Evolutionary conservation across 2,329 filamentous ascomycete genomes (phyloP), one percentile per base, ranked within the genome.

Genomic region (Beauveria varroae): DNA sequence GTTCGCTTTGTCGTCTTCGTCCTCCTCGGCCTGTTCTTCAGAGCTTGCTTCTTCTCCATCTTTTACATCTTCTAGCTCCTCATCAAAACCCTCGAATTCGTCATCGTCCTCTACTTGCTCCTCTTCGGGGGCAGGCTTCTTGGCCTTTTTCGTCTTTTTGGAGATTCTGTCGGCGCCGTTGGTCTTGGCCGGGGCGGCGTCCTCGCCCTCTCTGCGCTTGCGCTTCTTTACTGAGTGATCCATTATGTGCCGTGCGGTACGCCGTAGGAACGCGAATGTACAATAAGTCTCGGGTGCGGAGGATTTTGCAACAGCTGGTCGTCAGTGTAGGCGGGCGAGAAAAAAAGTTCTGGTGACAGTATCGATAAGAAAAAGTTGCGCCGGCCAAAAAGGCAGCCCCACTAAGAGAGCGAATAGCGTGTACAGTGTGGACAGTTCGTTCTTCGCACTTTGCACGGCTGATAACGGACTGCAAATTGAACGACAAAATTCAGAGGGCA

Each of bases 61-160:
- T 9, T 71, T 68, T 18, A 67, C 67, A 14, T 64, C 64, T 26
- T 64, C 55, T 3, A 65, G 68, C 34, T 67, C 65, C 10, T 68
- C 67, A 14, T 70, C 67, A 5, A 68, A 69, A 30, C 69, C 68
- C 18, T 70, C 70, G 0, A 72, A 69, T 1, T 71, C 68, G 8
- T 70, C 67, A 34, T 71, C 70, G 8, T 69, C 71, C 8, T 65
- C 67, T 14, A 63, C 64, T 5, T 69, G 65, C 46, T 66, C 62
- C 40, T 68, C 65, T 43, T 65, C 62, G 41, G 64, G 70, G 64
- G 67, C 71, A 67, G 68, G 64, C 60, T 70, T 70, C 74, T 76
- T 78, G 65, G 70, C 46, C 69, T 79, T 80, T 71, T 79, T 80
- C 37, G 71, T 64, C 62, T 76, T 78, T 46, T 75, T 73, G 26